Evolutionary conservation across 108 stramenopile genomes (phyloP), one percentile per base, ranked within the genome.

Genomic region (Fragilaria crotonensis): DNA sequence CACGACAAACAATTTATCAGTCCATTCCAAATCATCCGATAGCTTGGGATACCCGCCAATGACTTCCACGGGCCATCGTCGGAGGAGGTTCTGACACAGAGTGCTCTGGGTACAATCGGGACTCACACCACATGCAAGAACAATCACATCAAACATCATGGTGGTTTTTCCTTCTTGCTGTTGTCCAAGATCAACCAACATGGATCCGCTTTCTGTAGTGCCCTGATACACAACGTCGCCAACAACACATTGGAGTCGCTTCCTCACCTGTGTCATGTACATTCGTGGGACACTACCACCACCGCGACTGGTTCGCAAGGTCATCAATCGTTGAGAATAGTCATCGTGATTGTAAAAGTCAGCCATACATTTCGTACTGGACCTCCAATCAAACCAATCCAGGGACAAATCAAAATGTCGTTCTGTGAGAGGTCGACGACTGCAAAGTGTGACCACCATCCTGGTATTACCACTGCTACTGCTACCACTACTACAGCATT

Each of bases 251-350:
- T 50, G 4, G 23, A 53, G 4, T 20, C 18, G 32, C 26, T 57
- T 11, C 26, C 59, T 54, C 31, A 82, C 23, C 52, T 74, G 62
- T 2, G 64, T 25, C 76, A 88, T 76, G 63, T 88, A 88, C 0
- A 72, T 33, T 30, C 72, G 76, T 30, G 86, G 86, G 1, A 88
- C 79, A 51, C 76, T 82, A 2, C 86, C 86, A 20, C 86, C 86
- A 44, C 74, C 71, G 27, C 86, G 48, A 20, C 58, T 57, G 18
- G 59, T 57, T 59, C 63, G 64, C 29, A 82, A 32, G 28, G 29
- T 22, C 9, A 18, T 44, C 23, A 69, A 23, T 48, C 82, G 68
- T 30, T 68, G 57, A 4, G 48, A 54, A 5, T 65, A 48, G 2
- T 71, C 49, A 33, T 64, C 56, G 45, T 82, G 78, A n/a, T n/a